These are phyloP conservation scores for Rosa rugosa DNA, from an alignment of 306 rosid genomes.

Conservation along the genomic window DNA sequence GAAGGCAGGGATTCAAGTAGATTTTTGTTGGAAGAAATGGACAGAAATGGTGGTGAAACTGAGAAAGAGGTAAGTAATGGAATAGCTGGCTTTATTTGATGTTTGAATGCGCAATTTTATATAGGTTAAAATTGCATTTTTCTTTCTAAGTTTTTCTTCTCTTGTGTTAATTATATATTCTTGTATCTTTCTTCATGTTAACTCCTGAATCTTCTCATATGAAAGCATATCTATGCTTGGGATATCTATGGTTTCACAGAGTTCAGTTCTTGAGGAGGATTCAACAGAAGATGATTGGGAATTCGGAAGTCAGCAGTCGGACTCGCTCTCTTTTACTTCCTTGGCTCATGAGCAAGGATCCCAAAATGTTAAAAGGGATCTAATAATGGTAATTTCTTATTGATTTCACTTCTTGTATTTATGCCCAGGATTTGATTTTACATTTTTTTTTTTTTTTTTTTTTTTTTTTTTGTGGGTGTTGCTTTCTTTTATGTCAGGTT, in stretches of 20 bases:
- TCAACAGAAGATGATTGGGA: constrained; percentile 45
- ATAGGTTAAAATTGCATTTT: neutral
- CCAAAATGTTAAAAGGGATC: constrained; percentile 62
- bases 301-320: constrained; percentile 49
- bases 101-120: constrained; percentile 3
- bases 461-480: constrained; percentile 6
- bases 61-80: constrained; percentile 61
- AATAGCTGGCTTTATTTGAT: constrained; percentile 18
- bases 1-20: constrained; percentile 58
- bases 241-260: constrained; percentile 32
- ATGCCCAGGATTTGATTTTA: constrained; percentile 6
- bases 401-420: constrained; percentile 16
- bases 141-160: neutral
- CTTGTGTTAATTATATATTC: neutral
- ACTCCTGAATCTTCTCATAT: neutral
- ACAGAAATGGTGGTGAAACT: constrained; percentile 34
- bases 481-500: constrained; percentile 53
- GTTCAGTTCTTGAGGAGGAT: constrained; percentile 35
- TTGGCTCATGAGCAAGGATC: constrained; percentile 49
- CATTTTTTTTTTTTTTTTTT: neutral
- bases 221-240: neutral
- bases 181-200: neutral
- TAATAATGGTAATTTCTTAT: constrained; percentile 59
- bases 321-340: constrained; percentile 46
- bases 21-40: constrained; percentile 35